A percentile compares a stretch with the other conserved stretches of the same genome.
These are phyloP conservation scores for Backusella mclennaniae DNA, from an alignment of 192 early-diverging fungal genomes.

Conservation along the genomic window DNA sequence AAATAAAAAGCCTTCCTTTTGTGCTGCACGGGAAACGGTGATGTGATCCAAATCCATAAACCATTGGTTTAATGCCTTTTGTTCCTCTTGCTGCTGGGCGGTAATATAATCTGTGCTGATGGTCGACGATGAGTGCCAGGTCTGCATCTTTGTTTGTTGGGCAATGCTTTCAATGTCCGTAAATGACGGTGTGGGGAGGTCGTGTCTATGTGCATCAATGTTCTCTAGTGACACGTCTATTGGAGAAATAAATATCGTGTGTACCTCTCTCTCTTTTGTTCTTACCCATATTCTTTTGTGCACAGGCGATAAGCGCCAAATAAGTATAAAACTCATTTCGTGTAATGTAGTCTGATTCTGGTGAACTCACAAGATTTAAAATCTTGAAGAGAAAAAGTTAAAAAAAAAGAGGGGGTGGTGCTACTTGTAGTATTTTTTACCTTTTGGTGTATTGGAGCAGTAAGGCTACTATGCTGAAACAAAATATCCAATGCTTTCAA, in stretches of 20 bases:
- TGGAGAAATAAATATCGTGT: too few relatives aligned
- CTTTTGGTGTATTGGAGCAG: slow-evolving; percentile 39
- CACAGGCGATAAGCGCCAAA: slow-evolving; percentile 66
- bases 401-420: background rate
- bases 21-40: slow-evolving; percentile 46
- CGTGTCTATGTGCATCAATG: slow-evolving; percentile 60
- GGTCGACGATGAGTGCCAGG: background rate
- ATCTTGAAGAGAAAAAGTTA: slow-evolving; percentile 30
- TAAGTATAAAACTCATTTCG: slow-evolving; percentile 71
- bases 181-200: slow-evolving; percentile 51
- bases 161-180: slow-evolving; percentile 43
- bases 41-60: slow-evolving; percentile 56
- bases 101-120: background rate
- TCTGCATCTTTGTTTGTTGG: background rate
- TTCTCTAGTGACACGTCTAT: slow-evolving; percentile 60
- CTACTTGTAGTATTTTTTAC: slow-evolving; percentile 4
- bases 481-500: slow-evolving; percentile 44
- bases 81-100: slow-evolving; percentile 8
- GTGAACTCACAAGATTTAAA: slow-evolving; percentile 43
- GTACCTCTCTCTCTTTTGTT: background rate
- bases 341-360: slow-evolving; percentile 45
- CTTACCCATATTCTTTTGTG: slow-evolving; percentile 77
- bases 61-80: slow-evolving; percentile 43
- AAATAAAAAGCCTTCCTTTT: slow-evolving; percentile 60
- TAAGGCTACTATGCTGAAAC: slow-evolving; percentile 22